Base-by-base conservation (phyloP, 106 monocot species). In the Acorus gramineus region DNA sequence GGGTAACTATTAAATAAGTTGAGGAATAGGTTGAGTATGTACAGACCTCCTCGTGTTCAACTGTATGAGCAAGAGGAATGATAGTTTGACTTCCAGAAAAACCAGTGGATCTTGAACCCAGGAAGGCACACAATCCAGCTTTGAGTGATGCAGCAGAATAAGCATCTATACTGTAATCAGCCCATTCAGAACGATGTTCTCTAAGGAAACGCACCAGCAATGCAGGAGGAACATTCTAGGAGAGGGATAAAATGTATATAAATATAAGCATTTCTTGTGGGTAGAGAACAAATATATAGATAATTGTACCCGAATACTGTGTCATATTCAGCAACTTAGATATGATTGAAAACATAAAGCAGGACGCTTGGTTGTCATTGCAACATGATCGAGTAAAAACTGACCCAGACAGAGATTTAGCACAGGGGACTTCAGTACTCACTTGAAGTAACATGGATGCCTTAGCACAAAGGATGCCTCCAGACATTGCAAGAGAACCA, bases 401-500 rank as follows among this genome's bases (percentile, higher is more conserved):
- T n/a, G n/a, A n/a, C n/a, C n/a, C n/a, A n/a, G n/a, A n/a, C n/a
- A n/a, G n/a, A n/a, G n/a, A n/a, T n/a, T n/a, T n/a, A n/a, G n/a
- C n/a, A n/a, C n/a, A n/a, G n/a, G n/a, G n/a, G n/a, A n/a, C n/a
- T n/a, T n/a, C n/a, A 7, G 49, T 50, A 65, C 64, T 62, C 44
- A 90, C 95, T 70, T 85, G 90, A 56, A 96, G 85, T 50, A 96
- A 60, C 91, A 96, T 91, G 28, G 96, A 96, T 59, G 96, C 96
- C 68, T 88, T 96, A 11, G 96, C 91, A 75, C 96, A 96, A 6
- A 96, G 73, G 46, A 95, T 56, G 56, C 94, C 90, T 42, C 78
- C 87, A 62, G 73, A 66, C 10, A 65, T 60, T 46, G 78, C 46
- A 43, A 74, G 52, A 52, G 46, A 64, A 73, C 66, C 59, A 11